Evolutionary conservation across 1,284 basidiomycete genomes (phyloP).

Genomic region (Peniophora sp.): DNA sequence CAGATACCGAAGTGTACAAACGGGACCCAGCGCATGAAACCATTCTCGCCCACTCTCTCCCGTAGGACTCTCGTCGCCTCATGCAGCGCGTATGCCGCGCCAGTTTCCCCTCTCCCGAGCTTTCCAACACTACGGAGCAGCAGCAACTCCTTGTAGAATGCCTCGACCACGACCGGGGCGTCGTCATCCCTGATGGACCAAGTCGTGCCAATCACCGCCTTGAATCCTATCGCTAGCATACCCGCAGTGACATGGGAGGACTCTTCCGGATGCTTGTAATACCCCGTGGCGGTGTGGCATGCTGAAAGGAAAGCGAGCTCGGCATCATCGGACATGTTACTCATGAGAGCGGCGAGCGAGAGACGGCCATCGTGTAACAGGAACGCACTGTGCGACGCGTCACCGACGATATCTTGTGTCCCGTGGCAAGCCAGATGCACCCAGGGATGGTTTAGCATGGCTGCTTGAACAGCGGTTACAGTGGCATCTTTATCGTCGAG

Average conservation of each 20-base stretch:
- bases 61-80: neutral
- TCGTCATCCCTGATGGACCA: constrained; percentile 15
- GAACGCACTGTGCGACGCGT: neutral
- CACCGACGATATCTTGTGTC: neutral
- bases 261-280: constrained; percentile 13
- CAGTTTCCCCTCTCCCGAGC: neutral
- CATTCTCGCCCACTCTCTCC: neutral
- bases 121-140: neutral
- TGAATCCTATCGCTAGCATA: constrained; percentile 16
- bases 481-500: constrained; percentile 8
- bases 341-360: neutral
- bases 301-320: constrained; percentile 16
- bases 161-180: constrained; percentile 10
- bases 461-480: neutral
- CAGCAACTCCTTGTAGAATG: constrained; percentile 3
- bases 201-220: constrained; percentile 15
- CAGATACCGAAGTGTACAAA: neutral
- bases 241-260: constrained; percentile 18
- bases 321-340: neutral
- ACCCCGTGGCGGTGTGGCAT: constrained; percentile 17
- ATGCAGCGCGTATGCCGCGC: constrained; percentile 1
- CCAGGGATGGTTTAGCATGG: neutral
- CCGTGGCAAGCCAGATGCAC: constrained; percentile 4
- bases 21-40: neutral
- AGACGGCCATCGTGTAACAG: neutral